These are phyloP conservation scores for Elongisporangium senticosum DNA, from an alignment of 352 stramenopile genomes.

Conservation along the genomic window DNA sequence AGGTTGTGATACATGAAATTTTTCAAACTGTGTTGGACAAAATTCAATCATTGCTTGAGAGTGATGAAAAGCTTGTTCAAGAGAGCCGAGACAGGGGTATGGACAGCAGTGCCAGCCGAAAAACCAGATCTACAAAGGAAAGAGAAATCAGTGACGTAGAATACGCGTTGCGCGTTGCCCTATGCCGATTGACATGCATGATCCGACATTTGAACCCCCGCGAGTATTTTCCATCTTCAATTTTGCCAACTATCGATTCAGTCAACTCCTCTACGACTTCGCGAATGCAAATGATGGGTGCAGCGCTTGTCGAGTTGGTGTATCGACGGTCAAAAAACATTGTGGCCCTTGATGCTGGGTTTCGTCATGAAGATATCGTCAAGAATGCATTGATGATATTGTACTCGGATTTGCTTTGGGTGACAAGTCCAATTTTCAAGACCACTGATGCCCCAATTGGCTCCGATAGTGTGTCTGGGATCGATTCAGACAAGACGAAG, in stretches of 20 bases:
- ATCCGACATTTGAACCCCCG: constrained; percentile 57
- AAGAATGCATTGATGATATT: constrained; percentile 62
- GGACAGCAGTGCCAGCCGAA: constrained; percentile 7
- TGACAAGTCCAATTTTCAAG: constrained; percentile 60
- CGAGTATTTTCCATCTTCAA: constrained; percentile 38
- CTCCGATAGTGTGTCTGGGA: neutral
- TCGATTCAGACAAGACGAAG: neutral
- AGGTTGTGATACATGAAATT: constrained; percentile 70
- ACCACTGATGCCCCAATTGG: constrained; percentile 5
- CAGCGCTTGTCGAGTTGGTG: constrained; percentile 35
- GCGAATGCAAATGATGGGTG: constrained; percentile 33
- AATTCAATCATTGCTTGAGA: constrained; percentile 37
- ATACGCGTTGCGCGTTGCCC: constrained; percentile 56
- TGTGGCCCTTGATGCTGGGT: constrained; percentile 34
- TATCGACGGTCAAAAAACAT: constrained; percentile 43
- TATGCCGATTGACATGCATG: constrained; percentile 58
- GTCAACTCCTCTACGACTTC: neutral
- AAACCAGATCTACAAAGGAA: constrained; percentile 17
- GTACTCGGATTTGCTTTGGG: constrained; percentile 74
- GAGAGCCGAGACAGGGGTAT: constrained; percentile 6
- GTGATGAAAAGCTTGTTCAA: constrained; percentile 38
- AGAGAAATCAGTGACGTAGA: constrained; percentile 54
- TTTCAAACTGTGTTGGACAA: constrained; percentile 67
- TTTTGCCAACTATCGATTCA: neutral
- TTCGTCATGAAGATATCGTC: constrained; percentile 55